phyloP scores from a whole-genome alignment of 768 basidiomycete species.

The Boletus rubropictus region DNA sequence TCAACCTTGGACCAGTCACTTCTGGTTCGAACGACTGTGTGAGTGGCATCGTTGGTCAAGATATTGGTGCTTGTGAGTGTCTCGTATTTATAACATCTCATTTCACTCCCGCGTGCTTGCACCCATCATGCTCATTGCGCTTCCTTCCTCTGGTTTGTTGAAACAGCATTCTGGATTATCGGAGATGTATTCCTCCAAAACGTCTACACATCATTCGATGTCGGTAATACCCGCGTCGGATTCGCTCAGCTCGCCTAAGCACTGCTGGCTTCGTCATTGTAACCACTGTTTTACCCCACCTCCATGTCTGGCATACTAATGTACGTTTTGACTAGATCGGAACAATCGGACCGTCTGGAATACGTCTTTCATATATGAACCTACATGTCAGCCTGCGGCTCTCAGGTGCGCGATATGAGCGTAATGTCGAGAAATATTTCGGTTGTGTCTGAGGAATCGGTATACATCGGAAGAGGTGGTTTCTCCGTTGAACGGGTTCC shows the following conservation, averaged over 20 bases:
- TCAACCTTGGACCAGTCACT: constrained; percentile 35
- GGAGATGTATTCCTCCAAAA: constrained; percentile 35
- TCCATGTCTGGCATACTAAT: not conserved
- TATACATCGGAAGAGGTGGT: too few relatives aligned
- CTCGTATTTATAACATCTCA: not conserved
- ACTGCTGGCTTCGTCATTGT: too few relatives aligned
- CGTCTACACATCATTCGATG: constrained; percentile 39
- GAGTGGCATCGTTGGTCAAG: constrained; percentile 24
- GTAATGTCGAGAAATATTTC: too few relatives aligned
- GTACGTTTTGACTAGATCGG: not conserved
- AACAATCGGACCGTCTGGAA: not conserved
- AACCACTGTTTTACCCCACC: too few relatives aligned
- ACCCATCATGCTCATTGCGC: not conserved
- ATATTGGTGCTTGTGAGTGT: not conserved
- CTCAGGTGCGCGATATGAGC: too few relatives aligned
- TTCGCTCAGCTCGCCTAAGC: constrained; percentile 27
- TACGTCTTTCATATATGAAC: not conserved
- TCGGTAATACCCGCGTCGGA: constrained; percentile 31
- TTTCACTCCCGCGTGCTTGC: not conserved
- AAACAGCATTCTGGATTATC: constrained; percentile 13
- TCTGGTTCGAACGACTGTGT: constrained; percentile 25
- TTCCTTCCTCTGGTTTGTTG: not conserved
- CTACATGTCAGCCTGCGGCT: too few relatives aligned
- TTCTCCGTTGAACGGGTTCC: too few relatives aligned
- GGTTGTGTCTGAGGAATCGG: too few relatives aligned